These are phyloP conservation scores for Ampelomyces quisqualis DNA, from an alignment of 2,329 filamentous ascomycete species.

Conservation along the genomic window DNA sequence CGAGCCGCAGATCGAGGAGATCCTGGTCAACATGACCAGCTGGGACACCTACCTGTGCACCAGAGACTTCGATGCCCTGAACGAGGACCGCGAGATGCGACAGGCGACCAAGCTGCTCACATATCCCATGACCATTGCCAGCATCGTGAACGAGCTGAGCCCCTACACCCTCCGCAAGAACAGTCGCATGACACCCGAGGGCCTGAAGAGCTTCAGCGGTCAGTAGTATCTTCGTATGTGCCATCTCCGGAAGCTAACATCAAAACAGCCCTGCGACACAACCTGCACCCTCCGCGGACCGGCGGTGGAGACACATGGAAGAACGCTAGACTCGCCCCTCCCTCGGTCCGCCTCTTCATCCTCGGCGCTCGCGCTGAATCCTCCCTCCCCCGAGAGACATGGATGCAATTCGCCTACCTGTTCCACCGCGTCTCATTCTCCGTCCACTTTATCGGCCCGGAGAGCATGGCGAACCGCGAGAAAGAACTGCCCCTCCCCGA, in stretches of 20 bases:
- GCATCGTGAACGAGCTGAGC: slow-evolving; percentile 89
- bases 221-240: slow-evolving; percentile 49
- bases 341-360: slow-evolving; percentile 87
- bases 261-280: slow-evolving; percentile 77
- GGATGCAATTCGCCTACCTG: slow-evolving; percentile 90
- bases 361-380: slow-evolving; percentile 96
- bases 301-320: slow-evolving; percentile 75
- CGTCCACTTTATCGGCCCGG: slow-evolving; percentile 90
- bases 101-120: slow-evolving; percentile 92
- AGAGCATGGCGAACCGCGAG: slow-evolving; percentile 93
- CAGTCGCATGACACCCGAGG: slow-evolving; percentile 79
- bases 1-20: slow-evolving; percentile 84
- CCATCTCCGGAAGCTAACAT: too few species aligned
- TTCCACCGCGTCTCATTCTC: slow-evolving; percentile 93
- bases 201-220: slow-evolving; percentile 92
- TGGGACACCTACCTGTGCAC: slow-evolving; percentile 98
- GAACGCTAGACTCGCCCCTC: slow-evolving; percentile 78
- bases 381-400: slow-evolving; percentile 87
- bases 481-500: slow-evolving; percentile 87
- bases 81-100: slow-evolving; percentile 85
- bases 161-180: slow-evolving; percentile 79
- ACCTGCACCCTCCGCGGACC: slow-evolving; percentile 79
- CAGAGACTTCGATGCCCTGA: slow-evolving; percentile 84
- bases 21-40: slow-evolving; percentile 93
- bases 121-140: slow-evolving; percentile 89